Percentiles rank a stretch among this genome's conserved stretches.
These are phyloP conservation scores for Fusarium marasasianum DNA, from an alignment of 2,329 filamentous ascomycete genomes.

Conservation along the genomic window DNA sequence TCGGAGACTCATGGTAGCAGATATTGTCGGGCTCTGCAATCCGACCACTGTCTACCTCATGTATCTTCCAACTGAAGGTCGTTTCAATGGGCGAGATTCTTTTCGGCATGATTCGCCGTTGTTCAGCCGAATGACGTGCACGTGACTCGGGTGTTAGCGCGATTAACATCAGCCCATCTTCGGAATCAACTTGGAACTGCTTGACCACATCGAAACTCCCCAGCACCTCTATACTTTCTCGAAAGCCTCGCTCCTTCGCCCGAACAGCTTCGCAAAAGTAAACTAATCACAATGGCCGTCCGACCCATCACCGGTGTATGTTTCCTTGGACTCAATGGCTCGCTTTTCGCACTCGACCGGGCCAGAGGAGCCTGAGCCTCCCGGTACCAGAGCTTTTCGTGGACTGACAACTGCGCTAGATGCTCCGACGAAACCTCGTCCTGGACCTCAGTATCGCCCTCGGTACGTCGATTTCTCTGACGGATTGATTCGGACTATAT, in stretches of 20 bases:
- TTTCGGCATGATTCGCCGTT: slow-evolving; percentile 37
- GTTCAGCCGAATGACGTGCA: slow-evolving; percentile 40
- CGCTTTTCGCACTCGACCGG: slow-evolving; percentile 14
- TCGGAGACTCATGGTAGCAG: slow-evolving; percentile 69
- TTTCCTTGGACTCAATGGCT: slow-evolving; percentile 49
- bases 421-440: slow-evolving; percentile 68
- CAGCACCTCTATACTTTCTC: slow-evolving; percentile 24
- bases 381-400: slow-evolving; percentile 36
- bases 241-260: slow-evolving; percentile 35
- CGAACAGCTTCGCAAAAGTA: slow-evolving; percentile 38
- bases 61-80: slow-evolving; percentile 20
- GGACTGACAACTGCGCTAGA: slow-evolving; percentile 56
- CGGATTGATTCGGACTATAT: slow-evolving; percentile 1
- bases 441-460: slow-evolving; percentile 65
- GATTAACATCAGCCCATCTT: slow-evolving; percentile 50
- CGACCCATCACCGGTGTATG: slow-evolving; percentile 69
- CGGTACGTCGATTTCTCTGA: slow-evolving; percentile 55
- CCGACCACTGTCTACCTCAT: slow-evolving; percentile 30
- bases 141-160: slow-evolving; percentile 44
- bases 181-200: slow-evolving; percentile 40
- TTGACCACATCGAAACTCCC: slow-evolving; percentile 40
- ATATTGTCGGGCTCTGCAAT: slow-evolving; percentile 31
- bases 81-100: slow-evolving; percentile 38
- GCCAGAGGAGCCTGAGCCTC: slow-evolving; percentile 26
- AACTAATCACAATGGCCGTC: slow-evolving; percentile 60